Percentiles rank a stretch among this genome's conserved stretches.
Evolutionary conservation across 2,329 filamentous ascomycete genomes (phyloP).

Genomic region (Penicillium sclerotiorum): DNA sequence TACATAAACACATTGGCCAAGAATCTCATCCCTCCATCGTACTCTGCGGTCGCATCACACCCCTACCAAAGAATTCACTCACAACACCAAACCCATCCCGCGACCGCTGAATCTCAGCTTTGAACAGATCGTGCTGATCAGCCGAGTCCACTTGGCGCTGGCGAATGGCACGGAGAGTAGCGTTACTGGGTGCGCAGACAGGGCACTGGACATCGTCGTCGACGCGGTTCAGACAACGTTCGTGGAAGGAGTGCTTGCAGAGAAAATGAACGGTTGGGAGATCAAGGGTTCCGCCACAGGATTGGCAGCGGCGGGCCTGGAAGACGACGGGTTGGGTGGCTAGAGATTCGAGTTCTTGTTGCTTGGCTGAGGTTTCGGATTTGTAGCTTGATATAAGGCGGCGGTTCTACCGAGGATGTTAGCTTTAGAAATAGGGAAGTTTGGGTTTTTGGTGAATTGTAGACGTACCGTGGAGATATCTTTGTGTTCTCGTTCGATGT

Average conservation of each 20-base stretch:
- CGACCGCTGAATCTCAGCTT: slow-evolving; percentile 73
- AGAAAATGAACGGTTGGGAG: slow-evolving; percentile 92
- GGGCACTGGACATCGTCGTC: slow-evolving; percentile 78
- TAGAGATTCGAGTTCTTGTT: slow-evolving; percentile 75
- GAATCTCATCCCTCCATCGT: slow-evolving; percentile 33
- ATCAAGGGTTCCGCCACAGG: slow-evolving; percentile 77
- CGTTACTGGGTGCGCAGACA: slow-evolving; percentile 79
- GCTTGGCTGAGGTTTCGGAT: slow-evolving; percentile 77
- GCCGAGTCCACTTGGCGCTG: slow-evolving; percentile 84
- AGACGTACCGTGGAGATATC: slow-evolving; percentile 70
- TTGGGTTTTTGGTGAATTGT: no score
- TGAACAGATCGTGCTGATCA: slow-evolving; percentile 86
- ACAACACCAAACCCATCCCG: slow-evolving; percentile 87
- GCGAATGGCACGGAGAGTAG: slow-evolving; percentile 84
- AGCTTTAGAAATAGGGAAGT: background rate
- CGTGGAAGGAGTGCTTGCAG: slow-evolving; percentile 96
- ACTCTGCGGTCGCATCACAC: slow-evolving; percentile 70
- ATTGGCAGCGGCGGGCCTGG: slow-evolving; percentile 83
- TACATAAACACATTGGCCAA: background rate
- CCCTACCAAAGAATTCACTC: slow-evolving; percentile 91
- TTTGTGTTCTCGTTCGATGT: slow-evolving; percentile 82
- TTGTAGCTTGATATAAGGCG: slow-evolving; percentile 82
- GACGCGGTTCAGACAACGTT: slow-evolving; percentile 75
- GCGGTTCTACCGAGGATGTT: slow-evolving; percentile 60
- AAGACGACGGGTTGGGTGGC: slow-evolving; percentile 82